Evolutionary conservation across 2,329 filamentous ascomycete genomes (phyloP).

Genomic region (Neonectria magnoliae): DNA sequence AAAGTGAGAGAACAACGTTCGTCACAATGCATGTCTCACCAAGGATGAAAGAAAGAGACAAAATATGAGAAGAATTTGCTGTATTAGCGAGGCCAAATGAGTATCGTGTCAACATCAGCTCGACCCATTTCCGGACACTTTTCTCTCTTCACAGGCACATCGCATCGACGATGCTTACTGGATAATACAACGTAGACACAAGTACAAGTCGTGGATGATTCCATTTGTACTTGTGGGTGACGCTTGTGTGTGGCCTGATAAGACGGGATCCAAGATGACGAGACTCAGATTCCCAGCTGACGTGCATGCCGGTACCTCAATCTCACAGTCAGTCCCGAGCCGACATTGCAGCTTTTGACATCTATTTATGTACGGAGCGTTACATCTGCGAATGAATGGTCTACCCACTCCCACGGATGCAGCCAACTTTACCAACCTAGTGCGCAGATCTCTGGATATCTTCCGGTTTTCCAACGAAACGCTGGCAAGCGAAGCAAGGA

Average conservation of each 20-base stretch:
- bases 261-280: background rate
- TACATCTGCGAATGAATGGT: background rate
- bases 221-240: background rate
- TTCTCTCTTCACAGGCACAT: background rate
- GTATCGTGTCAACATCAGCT: background rate
- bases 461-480: background rate
- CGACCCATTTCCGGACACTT: background rate
- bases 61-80: background rate
- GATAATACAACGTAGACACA: no score
- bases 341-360: background rate
- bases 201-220: background rate
- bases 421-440: background rate
- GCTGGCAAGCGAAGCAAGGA: background rate
- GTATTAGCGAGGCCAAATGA: background rate
- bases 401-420: background rate
- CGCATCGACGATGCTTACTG: no score
- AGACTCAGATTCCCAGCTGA: slow-evolving; percentile 1
- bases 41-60: background rate
- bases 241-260: background rate
- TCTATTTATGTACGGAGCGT: background rate
- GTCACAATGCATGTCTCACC: background rate
- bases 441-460: background rate
- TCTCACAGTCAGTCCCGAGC: slow-evolving; percentile 12
- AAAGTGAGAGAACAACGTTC: no score
- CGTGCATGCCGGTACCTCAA: slow-evolving; percentile 19